A percentile compares a stretch with the other conserved stretches of the same genome.
Conservation (phyloP, 1,284 basidiomycete species). For the Trichosporon coremiiforme region DNA sequence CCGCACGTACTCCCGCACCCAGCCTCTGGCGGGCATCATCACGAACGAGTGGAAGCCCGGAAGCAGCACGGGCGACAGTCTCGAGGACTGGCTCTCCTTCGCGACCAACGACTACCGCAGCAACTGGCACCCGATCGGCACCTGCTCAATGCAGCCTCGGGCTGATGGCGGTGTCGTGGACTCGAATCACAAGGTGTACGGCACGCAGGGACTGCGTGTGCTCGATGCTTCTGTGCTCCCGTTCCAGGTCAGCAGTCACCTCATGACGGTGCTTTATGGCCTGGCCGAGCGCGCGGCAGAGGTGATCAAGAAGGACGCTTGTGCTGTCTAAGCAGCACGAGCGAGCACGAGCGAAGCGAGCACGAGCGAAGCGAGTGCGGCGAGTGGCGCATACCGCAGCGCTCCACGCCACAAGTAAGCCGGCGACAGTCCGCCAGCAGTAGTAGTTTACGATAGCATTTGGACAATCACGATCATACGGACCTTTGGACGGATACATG, state of each 20-base stretch:
- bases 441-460: background rate
- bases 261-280: conserved; percentile 51
- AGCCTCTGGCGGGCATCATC: conserved; percentile 34
- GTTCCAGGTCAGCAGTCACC: conserved; percentile 56
- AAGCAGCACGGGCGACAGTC: conserved; percentile 32
- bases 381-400: too few relatives aligned
- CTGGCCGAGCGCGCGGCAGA: conserved; percentile 49
- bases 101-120: conserved; percentile 42
- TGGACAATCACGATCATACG: background rate
- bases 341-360: background rate
- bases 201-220: conserved; percentile 58
- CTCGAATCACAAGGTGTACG: conserved; percentile 56
- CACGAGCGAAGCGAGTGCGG: background rate
- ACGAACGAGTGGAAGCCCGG: conserved; percentile 53
- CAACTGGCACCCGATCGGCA: conserved; percentile 62
- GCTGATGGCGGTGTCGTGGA: conserved; percentile 62
- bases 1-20: conserved; percentile 28
- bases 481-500: background rate
- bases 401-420: too few relatives aligned
- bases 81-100: conserved; percentile 56
- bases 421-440: too few relatives aligned
- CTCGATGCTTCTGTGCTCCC: conserved; percentile 59
- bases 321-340: background rate
- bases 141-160: conserved; percentile 65
- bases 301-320: conserved; percentile 41